These are phyloP conservation scores for Aspergillus coremiiformis DNA, from an alignment of 495 filamentous ascomycete species.

Conservation along the genomic window DNA sequence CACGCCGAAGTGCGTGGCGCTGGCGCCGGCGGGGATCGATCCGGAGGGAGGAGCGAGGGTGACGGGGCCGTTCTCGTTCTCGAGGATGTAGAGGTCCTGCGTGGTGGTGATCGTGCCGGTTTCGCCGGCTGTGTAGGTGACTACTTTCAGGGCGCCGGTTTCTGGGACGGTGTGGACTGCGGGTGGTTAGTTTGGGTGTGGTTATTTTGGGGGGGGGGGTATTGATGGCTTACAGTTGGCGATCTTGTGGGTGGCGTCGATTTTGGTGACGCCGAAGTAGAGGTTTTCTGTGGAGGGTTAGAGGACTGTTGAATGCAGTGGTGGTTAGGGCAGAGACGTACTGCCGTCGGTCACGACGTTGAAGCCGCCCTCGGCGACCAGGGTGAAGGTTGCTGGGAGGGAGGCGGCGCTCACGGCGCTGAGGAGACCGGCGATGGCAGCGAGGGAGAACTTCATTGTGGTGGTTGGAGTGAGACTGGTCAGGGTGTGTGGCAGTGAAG, in stretches of 20 bases:
- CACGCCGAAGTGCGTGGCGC: neutral
- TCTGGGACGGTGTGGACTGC: neutral
- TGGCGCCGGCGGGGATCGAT: neutral
- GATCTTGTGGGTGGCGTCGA: neutral
- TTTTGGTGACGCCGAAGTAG: neutral
- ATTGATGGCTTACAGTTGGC: neutral
- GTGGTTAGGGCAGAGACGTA: neutral
- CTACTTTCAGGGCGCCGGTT: neutral
- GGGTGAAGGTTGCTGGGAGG: slow-evolving; percentile 2
- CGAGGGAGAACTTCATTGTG: slow-evolving; percentile 9
- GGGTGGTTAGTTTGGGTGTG: neutral
- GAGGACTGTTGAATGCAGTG: neutral
- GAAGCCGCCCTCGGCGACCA: slow-evolving; percentile 4
- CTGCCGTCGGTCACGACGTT: slow-evolving; percentile 3
- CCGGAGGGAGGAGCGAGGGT: neutral
- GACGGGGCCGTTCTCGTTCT: neutral
- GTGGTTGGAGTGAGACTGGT: neutral
- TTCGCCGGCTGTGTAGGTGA: neutral
- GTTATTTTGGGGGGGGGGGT: neutral
- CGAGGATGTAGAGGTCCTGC: neutral
- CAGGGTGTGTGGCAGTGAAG: too few species aligned
- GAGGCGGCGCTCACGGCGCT: slow-evolving; percentile 1
- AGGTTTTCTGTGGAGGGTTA: neutral
- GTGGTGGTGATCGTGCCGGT: neutral
- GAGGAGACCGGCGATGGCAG: slow-evolving; percentile 1